Base-by-base conservation (phyloP, 1,139 yeast species). In the Torulaspora pretoriensis region DNA sequence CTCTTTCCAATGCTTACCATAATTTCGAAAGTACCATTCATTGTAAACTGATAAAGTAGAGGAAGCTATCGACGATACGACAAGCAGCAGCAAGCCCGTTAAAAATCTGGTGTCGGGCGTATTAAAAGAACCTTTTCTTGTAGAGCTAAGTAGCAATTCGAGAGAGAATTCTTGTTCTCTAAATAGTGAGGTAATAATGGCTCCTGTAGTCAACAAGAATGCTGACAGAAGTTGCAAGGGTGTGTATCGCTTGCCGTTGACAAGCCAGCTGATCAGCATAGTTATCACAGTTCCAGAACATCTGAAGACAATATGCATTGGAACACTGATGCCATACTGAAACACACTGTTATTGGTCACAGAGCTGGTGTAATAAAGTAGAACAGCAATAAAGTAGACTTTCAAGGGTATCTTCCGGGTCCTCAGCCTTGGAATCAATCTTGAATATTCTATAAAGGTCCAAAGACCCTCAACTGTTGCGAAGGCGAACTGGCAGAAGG, bases 1-100 rank as follows among this genome's bases (percentile, higher is more conserved):
- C 54, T 83, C 89, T 46, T 74, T 68, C 90, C 90, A 83, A 42
- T 74, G 75, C 45, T 71, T 70, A 2, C 84, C 85, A 57, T 79
- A 77, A 29, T 53, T 55, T 16, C 61, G 63, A 56, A 70, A 77
- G 2, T 80, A 71, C 40, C 62, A 60, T 56, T 83, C 88, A 33
- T 74, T 72, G 52, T 74, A 72, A 12, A 81, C 68, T 1, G 85
- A 83, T 68, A 77, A 70, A 14, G 79, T 56, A 0, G 85, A 74
- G 12, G 76, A 70, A 16, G 79, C 53, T 3, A 78, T 57, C 6
- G 81, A 74, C 2, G 83, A 74, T 2, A 72, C 32, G 1, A 71
- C 46, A 13, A 81, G 60, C 4, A 80, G 56, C 2, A 58, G 48
- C 12, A 80, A 65, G 0, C 86, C 86, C 3, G 67, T 48, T 1